Conservation (phyloP, 2,329 filamentous ascomycete genomes). For the Penicillium sp. region DNA sequence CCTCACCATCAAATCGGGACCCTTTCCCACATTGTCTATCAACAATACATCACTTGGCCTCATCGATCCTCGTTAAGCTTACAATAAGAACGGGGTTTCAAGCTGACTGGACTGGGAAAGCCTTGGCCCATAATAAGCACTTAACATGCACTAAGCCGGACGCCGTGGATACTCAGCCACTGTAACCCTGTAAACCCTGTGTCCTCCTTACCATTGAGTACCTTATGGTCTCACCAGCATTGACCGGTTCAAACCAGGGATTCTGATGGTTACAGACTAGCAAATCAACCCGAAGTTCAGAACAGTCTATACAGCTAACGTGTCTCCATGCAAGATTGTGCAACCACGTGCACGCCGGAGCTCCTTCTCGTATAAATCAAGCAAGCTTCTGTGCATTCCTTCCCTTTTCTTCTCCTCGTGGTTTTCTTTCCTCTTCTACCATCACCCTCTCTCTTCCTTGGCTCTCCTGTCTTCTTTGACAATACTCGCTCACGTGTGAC, state of each 20-base stretch:
- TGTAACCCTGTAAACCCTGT: neutral
- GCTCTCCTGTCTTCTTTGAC: neutral
- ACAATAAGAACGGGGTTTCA: neutral
- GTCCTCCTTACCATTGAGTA: no score
- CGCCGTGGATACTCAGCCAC: neutral
- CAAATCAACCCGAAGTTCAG: neutral
- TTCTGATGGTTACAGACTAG: neutral
- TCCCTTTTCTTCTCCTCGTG: slow-evolving; percentile 1
- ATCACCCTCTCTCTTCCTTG: neutral
- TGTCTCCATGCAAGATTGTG: neutral
- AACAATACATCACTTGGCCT: neutral
- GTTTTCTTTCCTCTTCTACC: slow-evolving; percentile 1
- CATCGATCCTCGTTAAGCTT: neutral
- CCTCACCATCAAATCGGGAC: neutral
- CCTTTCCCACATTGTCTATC: neutral
- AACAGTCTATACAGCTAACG: neutral
- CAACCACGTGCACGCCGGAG: slow-evolving; percentile 1
- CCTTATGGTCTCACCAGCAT: neutral
- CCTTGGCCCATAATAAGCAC: neutral
- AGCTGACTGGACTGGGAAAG: neutral
- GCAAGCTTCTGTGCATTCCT: slow-evolving; percentile 1
- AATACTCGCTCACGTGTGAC: neutral
- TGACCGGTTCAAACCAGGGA: neutral
- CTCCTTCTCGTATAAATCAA: slow-evolving; percentile 1
- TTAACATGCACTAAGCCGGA: slow-evolving; percentile 2